Evolutionary conservation across 2,329 filamentous ascomycete species (phyloP).

Genomic region (Alternaria infectoria): DNA sequence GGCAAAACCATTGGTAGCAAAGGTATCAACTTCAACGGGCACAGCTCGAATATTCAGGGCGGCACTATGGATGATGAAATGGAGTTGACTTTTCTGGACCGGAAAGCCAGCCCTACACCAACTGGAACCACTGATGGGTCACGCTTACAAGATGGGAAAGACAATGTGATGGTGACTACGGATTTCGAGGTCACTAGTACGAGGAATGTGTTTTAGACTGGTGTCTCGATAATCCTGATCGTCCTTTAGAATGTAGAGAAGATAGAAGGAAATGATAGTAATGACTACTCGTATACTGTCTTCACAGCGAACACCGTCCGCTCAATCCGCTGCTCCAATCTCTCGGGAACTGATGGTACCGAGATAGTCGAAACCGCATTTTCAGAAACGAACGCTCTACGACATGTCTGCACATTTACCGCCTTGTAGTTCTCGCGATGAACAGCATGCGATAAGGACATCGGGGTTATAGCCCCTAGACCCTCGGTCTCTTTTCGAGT

Average conservation of each 20-base stretch:
- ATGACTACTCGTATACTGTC: background rate
- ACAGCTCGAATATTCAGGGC: slow-evolving; percentile 12
- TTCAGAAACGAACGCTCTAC: background rate
- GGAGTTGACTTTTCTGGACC: slow-evolving; percentile 24
- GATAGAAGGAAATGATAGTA: background rate
- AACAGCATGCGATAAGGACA: background rate
- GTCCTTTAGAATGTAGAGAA: background rate
- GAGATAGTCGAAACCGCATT: background rate
- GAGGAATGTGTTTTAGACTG: slow-evolving; percentile 6
- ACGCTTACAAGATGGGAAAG: slow-evolving; percentile 14
- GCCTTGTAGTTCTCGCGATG: background rate
- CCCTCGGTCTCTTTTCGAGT: background rate
- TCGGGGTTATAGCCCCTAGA: background rate
- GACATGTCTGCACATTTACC: background rate
- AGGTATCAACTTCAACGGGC: background rate
- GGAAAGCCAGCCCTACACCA: slow-evolving; percentile 11
- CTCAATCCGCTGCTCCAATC: background rate
- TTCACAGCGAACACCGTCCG: background rate
- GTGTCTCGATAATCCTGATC: background rate
- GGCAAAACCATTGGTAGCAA: background rate
- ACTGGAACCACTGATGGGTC: slow-evolving; percentile 9
- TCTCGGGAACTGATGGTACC: background rate
- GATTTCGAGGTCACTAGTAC: slow-evolving; percentile 16
- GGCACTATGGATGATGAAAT: slow-evolving; percentile 23
- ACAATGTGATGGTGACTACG: slow-evolving; percentile 22